phyloP scores from a whole-genome alignment of 2,329 filamentous ascomycete species.

The Exophiala aquamarina region DNA sequence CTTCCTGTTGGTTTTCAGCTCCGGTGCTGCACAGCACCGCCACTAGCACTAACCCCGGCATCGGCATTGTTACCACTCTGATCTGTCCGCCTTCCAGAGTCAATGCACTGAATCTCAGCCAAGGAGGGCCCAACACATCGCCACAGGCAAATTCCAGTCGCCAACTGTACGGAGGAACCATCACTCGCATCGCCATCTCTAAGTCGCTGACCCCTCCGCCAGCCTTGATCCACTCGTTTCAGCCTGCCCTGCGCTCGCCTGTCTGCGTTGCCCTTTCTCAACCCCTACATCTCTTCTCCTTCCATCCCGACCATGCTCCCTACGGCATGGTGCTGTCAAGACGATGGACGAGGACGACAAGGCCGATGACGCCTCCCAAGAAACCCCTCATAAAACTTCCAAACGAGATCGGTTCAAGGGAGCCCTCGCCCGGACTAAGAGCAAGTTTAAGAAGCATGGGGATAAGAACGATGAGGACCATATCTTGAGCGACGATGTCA shows the following conservation, averaged over 20 bases:
- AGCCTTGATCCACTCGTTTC: conserved; percentile 17
- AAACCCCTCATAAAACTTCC: conserved; percentile 15
- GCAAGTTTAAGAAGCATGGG: conserved; percentile 26
- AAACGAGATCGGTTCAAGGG: conserved; percentile 26
- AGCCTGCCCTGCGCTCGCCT: background rate
- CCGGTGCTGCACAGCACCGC: too few relatives aligned
- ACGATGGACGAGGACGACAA: conserved; percentile 26
- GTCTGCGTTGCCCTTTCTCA: too few relatives aligned
- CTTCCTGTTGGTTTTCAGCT: too few relatives aligned
- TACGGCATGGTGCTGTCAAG: conserved; percentile 2
- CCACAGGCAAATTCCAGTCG: too few relatives aligned
- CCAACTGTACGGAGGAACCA: too few relatives aligned
- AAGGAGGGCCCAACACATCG: too few relatives aligned
- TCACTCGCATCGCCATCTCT: too few relatives aligned
- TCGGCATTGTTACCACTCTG: too few relatives aligned
- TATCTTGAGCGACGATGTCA: conserved; percentile 23
- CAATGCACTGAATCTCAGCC: too few relatives aligned
- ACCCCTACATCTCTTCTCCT: background rate
- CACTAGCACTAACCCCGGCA: too few relatives aligned
- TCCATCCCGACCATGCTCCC: conserved; percentile 13
- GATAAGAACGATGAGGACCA: conserved; percentile 18
- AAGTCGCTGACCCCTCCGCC: conserved; percentile 5
- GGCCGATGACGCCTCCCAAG: conserved; percentile 11
- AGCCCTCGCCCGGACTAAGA: conserved; percentile 25
- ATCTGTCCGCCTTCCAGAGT: too few relatives aligned